Base-by-base conservation (phyloP, 345 rosid species). In the Toxicodendron radicans region DNA sequence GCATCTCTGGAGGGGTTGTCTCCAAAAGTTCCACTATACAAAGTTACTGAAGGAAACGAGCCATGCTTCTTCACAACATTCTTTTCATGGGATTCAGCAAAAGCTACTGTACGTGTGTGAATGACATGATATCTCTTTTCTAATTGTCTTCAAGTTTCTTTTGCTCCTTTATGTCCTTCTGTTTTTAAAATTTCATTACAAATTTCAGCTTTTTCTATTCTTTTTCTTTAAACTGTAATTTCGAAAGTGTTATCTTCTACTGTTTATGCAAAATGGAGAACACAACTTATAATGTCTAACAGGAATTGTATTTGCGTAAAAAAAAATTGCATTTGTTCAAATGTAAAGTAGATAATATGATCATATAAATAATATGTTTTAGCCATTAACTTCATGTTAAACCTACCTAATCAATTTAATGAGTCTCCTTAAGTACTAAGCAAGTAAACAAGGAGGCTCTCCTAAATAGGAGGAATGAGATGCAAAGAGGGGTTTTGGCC, bases 41-140 rank as follows among this genome's bases (percentile, higher is more conserved):
- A 83, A 89, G 85, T 96, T 69, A 85, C 91, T 16, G 99, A 96
- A 84, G 99, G 98, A 83, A 93, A 92, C 76, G 99, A 96, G 76
- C 98, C 99, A 2, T 84, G 91, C 83, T 93, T 93, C 87, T 96
- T 93, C 83, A 90, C 98, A 30, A 82, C 89, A 53, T 90, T 84
- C 83, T 96, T 96, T 80, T 86, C 88, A 10, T 96, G 98, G 99
- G 99, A 96, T 85, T 79, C 81, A 67, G 66, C 87, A 83, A 94
- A 89, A 86, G 91, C 98, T 58, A 81, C 72, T 61, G 99, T 96
- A 89, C 56, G 94, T 75, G 48, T 63, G 52, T 59, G 49, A 48
- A 33, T 41, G 73, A 68, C 20, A n/a, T 10, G 20, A 60, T 54
- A 62, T 74, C 74, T 68, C 56, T 62, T 43, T 59, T 68, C 13